phyloP scores from a whole-genome alignment of 208 protist genomes.

The Crithidia thermophila region DNA sequence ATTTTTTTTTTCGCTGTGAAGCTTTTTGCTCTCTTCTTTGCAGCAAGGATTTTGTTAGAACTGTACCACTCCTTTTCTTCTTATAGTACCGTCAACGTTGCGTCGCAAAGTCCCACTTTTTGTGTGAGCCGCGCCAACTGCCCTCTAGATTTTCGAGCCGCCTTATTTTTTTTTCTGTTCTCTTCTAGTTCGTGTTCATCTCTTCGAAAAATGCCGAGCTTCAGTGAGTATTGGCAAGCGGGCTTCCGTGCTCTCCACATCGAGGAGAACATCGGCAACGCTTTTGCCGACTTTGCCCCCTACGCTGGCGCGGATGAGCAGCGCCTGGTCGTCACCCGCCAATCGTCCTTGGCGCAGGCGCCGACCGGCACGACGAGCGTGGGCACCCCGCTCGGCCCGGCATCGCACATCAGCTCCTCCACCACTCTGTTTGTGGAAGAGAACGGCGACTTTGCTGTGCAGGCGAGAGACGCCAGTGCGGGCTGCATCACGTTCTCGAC shows the following conservation, averaged over 20 bases:
- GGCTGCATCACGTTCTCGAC: conserved; percentile 58
- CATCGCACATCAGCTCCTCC: conserved; percentile 24
- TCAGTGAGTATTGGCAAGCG: conserved; percentile 47
- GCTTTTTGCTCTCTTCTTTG: too few species aligned
- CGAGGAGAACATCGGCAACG: conserved; percentile 70
- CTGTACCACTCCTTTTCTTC: too few species aligned
- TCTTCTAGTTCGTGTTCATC: not conserved
- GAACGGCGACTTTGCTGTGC: conserved; percentile 44
- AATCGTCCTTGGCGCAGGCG: conserved; percentile 17
- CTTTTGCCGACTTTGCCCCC: conserved; percentile 77
- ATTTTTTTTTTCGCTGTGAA: too few species aligned
- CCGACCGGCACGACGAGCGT: too few species aligned
- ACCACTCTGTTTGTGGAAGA: conserved; percentile 53
- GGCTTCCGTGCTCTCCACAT: conserved; percentile 60
- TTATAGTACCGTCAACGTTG: too few species aligned
- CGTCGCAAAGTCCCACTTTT: too few species aligned
- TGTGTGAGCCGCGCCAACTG: too few species aligned
- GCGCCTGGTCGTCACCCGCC: conserved; percentile 52
- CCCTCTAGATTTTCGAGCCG: too few species aligned
- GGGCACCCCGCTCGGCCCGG: conserved; percentile 24
- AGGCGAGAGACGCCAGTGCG: conserved; percentile 26
- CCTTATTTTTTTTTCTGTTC: not conserved
- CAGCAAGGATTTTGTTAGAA: too few species aligned
- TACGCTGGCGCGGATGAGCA: conserved; percentile 82
- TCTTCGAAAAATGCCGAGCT: conserved; percentile 14